Evolutionary conservation across 306 rosid species (phyloP).

Genomic region (Quercus agrifolia): DNA sequence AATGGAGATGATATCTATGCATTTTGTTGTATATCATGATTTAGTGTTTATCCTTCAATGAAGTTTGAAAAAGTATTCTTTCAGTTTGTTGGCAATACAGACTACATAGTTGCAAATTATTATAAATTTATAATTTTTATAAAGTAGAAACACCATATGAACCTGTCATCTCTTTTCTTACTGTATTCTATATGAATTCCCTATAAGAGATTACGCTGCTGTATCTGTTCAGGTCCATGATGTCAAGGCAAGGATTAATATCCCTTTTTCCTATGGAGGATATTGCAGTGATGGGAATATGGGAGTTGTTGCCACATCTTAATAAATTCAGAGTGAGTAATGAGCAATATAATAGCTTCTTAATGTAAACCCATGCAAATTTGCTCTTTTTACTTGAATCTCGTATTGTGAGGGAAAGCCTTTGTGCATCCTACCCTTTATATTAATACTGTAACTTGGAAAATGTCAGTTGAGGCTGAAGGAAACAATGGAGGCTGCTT

Average conservation of each 20-base stretch:
- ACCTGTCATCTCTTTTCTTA: neutral
- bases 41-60: neutral
- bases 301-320: conserved; percentile 84
- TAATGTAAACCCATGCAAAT: neutral
- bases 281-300: conserved; percentile 88
- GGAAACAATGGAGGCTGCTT: conserved; percentile 72
- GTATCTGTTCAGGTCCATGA: conserved; percentile 57
- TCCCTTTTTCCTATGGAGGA: conserved; percentile 79
- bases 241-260: conserved; percentile 66
- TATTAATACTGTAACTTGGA: conserved; percentile 5
- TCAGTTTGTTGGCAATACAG: neutral
- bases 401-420: neutral
- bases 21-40: neutral
- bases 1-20: neutral
- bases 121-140: neutral
- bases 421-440: conserved; percentile 1
- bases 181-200: neutral
- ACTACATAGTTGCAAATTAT: neutral
- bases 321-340: conserved; percentile 64
- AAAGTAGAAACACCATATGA: neutral
- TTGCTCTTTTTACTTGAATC: neutral
- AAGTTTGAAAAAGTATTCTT: neutral
- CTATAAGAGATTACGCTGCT: neutral
- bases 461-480: conserved; percentile 61
- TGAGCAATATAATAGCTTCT: conserved; percentile 3